Evolutionary conservation across 805 yeast genomes (phyloP), one percentile per base, ranked within the genome.

Genomic region (Saccharomycopsis fermentans): DNA sequence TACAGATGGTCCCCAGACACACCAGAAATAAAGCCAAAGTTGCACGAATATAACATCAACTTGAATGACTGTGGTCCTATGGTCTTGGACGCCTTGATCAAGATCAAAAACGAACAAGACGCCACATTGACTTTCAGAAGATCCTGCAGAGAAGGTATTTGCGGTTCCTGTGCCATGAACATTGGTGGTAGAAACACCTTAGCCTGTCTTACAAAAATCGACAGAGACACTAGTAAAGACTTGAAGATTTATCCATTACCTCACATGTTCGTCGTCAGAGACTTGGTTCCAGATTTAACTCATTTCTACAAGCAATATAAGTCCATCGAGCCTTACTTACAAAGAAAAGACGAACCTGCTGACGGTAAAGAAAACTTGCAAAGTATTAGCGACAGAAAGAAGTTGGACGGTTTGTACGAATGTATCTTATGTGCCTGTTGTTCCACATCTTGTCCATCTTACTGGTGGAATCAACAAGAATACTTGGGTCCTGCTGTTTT

Each of bases 391-490:
- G 99, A 94, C 77, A 86, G 99, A 76, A 89, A 86, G 75, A 94
- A 94, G 77, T 81, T 92, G 70, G 98, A 94, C 73, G 99, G 99
- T 59, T 77, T 94, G 66, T 92, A 92, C 77, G 98, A 92, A 77
- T 92, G 99, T 80, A 92, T 92, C 68, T 78, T 92, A 71, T 92
- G 99, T 78, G 99, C 99, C 11, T 57, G 99, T 77, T 92, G 99
- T 76, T 91, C 97, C 37, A 94, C 99, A 56, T 85, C 98, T 19
- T 94, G 99, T 79, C 99, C 99, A 57, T 91, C 98, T 2, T 94
- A 94, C 81, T 94, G 99, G 99, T 94, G 99, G 99, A 94, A 94
- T 77, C 96, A 90, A 77, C 96, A 91, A 76, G 96, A 94, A 79
- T 94, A 94, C 76, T 78, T 94, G 67, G 99, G 99, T 59, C 99